These are phyloP conservation scores for Torulaspora microellipsoides DNA, from an alignment of 805 yeast species.

Conservation along the genomic window DNA sequence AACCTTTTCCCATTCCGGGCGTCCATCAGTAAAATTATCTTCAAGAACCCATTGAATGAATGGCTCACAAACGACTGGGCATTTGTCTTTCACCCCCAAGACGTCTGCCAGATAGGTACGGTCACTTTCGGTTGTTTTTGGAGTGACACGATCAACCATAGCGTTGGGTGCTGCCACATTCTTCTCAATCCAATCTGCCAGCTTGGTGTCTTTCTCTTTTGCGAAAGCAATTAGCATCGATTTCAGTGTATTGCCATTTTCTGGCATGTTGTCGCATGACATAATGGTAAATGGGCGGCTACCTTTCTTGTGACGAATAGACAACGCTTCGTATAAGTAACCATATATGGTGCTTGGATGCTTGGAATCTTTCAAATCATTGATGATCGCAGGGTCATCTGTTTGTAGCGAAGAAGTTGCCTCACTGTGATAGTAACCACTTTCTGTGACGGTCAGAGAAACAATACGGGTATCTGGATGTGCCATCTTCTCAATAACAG, in stretches of 20 bases:
- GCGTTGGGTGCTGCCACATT: slow-evolving; percentile 7
- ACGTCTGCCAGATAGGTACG: slow-evolving; percentile 2
- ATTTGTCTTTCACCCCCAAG: slow-evolving; percentile 6
- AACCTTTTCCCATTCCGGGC: slow-evolving; percentile 7
- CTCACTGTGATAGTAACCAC: slow-evolving; percentile 7
- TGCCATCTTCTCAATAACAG: slow-evolving; percentile 10
- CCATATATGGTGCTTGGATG: slow-evolving; percentile 5
- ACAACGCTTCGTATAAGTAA: slow-evolving; percentile 7
- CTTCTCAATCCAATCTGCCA: slow-evolving; percentile 6
- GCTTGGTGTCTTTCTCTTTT: slow-evolving; percentile 2
- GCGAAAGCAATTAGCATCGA: slow-evolving; percentile 6
- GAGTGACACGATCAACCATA: slow-evolving; percentile 13
- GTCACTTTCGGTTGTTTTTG: slow-evolving; percentile 5
- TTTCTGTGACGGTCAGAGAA: slow-evolving; percentile 7
- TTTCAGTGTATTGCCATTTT: slow-evolving; percentile 7
- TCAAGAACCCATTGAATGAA: slow-evolving; percentile 11
- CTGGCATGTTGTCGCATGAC: slow-evolving; percentile 12
- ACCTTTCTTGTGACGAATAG: slow-evolving; percentile 3
- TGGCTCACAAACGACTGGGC: slow-evolving; percentile 9
- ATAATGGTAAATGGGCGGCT: slow-evolving; percentile 8
- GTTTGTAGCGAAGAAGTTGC: slow-evolving; percentile 4
- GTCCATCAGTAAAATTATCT: slow-evolving; percentile 7
- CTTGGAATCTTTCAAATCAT: slow-evolving; percentile 1
- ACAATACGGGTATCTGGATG: slow-evolving; percentile 6
- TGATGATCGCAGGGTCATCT: slow-evolving; percentile 4